These are phyloP conservation scores for Amanita pallidorosea DNA, from an alignment of 768 basidiomycete genomes.

Conservation along the genomic window DNA sequence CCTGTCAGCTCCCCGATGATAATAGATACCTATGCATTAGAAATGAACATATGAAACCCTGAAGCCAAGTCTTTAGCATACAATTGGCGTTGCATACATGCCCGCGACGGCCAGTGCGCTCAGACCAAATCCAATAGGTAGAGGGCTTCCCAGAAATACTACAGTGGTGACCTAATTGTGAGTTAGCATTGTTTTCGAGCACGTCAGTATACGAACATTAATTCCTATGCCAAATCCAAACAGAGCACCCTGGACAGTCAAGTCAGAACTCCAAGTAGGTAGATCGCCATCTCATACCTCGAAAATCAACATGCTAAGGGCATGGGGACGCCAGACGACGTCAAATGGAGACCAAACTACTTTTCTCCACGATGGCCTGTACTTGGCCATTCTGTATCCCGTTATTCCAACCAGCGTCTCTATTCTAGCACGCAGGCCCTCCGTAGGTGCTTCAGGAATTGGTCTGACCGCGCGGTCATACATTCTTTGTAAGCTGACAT, in stretches of 20 bases:
- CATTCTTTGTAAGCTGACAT: constrained; percentile 26
- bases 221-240: constrained; percentile 62
- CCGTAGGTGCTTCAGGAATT: constrained; percentile 29
- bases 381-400: constrained; percentile 45
- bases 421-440: constrained; percentile 38
- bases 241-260: constrained; percentile 28
- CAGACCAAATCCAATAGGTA: constrained; percentile 45
- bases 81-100: constrained; percentile 45
- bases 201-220: constrained; percentile 25
- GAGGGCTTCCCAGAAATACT: constrained; percentile 48
- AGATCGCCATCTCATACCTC: constrained; percentile 24
- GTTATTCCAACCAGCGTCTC: constrained; percentile 58
- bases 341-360: constrained; percentile 34
- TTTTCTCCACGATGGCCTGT: constrained; percentile 39
- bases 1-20: constrained; percentile 42
- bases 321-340: constrained; percentile 55
- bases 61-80: constrained; percentile 13
- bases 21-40: constrained; percentile 30
- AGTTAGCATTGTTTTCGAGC: background rate
- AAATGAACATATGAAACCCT: background rate
- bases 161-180: constrained; percentile 47
- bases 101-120: constrained; percentile 39
- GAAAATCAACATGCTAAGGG: constrained; percentile 38
- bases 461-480: constrained; percentile 50
- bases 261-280: background rate